Conservation (phyloP, 2,329 filamentous ascomycete species). For the Aureobasidium sp. region DNA sequence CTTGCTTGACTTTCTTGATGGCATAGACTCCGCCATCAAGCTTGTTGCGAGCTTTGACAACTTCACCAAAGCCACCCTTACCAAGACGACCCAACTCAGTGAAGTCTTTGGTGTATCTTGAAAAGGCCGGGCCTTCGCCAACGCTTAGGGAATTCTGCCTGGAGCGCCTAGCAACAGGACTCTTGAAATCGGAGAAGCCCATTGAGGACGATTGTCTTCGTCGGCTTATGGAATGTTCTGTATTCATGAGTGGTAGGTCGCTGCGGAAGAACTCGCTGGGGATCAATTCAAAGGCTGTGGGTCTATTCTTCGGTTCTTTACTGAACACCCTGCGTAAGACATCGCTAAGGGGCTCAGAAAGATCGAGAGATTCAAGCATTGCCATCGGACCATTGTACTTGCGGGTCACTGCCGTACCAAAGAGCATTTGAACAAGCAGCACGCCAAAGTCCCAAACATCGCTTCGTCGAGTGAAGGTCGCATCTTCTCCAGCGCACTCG, state of each 20-base stretch:
- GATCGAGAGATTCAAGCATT: constrained; percentile 61
- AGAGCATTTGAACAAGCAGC: constrained; percentile 87
- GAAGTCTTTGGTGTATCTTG: constrained; percentile 83
- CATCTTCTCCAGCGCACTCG: constrained; percentile 29
- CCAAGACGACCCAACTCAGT: constrained; percentile 82
- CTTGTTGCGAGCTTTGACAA: constrained; percentile 91
- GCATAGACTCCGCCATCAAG: constrained; percentile 90
- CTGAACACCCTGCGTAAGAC: constrained; percentile 80
- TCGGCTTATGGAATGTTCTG: not conserved
- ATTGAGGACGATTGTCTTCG: constrained; percentile 16
- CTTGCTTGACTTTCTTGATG: constrained; percentile 90
- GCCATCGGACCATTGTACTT: constrained; percentile 73
- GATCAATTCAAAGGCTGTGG: constrained; percentile 69
- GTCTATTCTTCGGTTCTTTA: constrained; percentile 72
- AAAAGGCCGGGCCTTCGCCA: constrained; percentile 33
- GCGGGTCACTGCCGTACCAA: constrained; percentile 69
- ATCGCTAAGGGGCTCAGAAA: constrained; percentile 72
- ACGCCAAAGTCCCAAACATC: constrained; percentile 95
- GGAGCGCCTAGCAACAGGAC: constrained; percentile 25
- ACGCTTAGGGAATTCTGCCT: constrained; percentile 28
- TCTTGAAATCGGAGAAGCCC: constrained; percentile 19
- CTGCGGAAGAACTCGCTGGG: constrained; percentile 51
- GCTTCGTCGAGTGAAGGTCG: constrained; percentile 61
- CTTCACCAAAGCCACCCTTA: constrained; percentile 91
- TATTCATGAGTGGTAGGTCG: constrained; percentile 38